phyloP scores from a whole-genome alignment of 148 eudicot genomes.

The Mesembryanthemum crystallinum region DNA sequence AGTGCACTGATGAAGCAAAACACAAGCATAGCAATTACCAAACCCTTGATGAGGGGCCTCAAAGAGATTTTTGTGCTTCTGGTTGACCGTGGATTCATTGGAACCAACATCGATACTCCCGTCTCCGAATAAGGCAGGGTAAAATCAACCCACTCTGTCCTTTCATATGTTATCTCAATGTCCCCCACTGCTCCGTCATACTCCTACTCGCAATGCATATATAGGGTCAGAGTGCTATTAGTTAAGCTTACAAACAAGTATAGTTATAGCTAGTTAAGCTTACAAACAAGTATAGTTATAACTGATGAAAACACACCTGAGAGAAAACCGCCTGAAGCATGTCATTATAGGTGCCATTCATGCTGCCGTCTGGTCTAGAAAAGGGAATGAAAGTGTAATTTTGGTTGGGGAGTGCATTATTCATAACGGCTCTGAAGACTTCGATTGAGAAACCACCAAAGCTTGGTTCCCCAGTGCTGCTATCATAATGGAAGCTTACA shows the following conservation, averaged over 20 bases:
- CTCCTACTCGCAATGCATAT: background rate
- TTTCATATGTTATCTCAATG: constrained; percentile 7
- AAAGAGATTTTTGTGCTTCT: background rate
- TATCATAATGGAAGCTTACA: constrained; percentile 5
- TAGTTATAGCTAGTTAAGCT: background rate
- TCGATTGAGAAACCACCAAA: constrained; percentile 25
- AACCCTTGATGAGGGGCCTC: background rate
- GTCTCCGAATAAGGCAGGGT: constrained; percentile 13
- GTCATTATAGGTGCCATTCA: constrained; percentile 30
- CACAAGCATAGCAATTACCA: background rate
- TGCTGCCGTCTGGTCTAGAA: constrained; percentile 17
- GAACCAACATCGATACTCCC: constrained; percentile 27
- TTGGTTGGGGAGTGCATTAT: background rate
- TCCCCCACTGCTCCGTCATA: constrained; percentile 29
- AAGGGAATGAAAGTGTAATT: constrained; percentile 14
- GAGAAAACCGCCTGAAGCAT: constrained; percentile 21
- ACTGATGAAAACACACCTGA: constrained; percentile 4
- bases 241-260: background rate
- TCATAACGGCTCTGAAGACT: constrained; percentile 18
- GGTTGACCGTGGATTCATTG: background rate
- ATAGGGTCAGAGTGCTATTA: background rate
- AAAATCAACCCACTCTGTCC: constrained; percentile 22
- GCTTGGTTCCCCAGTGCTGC: background rate
- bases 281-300: too few relatives aligned
- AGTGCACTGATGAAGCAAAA: background rate